Evolutionary conservation across 1,284 basidiomycete genomes (phyloP).

Genomic region (Pulveroboletus sp.): DNA sequence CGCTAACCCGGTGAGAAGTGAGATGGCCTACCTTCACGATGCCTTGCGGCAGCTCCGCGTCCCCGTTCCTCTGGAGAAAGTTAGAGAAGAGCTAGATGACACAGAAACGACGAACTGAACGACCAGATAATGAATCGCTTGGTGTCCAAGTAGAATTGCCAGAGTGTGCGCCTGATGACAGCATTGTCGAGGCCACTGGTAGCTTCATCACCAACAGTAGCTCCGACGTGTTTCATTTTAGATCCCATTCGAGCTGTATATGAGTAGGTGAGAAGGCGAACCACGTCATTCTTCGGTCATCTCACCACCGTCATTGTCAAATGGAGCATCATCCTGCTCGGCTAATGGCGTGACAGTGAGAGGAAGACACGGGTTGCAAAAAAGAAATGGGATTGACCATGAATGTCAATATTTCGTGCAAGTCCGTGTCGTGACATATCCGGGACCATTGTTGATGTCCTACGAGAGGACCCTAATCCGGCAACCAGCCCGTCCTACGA

Average conservation of each 20-base stretch:
- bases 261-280: constrained; percentile 32
- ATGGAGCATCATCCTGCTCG: constrained; percentile 72
- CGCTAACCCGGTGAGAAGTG: constrained; percentile 27
- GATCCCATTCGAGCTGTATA: constrained; percentile 70
- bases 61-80: constrained; percentile 57
- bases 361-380: not conserved
- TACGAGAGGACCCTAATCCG: not conserved
- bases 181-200: constrained; percentile 70
- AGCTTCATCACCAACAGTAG: constrained; percentile 66
- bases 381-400: constrained; percentile 53
- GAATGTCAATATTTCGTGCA: constrained; percentile 86
- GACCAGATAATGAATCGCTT: constrained; percentile 77
- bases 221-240: constrained; percentile 67
- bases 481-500: too few relatives aligned
- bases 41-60: constrained; percentile 53
- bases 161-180: constrained; percentile 80
- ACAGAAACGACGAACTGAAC: constrained; percentile 50
- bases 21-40: constrained; percentile 79
- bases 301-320: constrained; percentile 71
- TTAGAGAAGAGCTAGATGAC: not conserved
- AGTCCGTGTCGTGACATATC: constrained; percentile 87
- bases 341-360: constrained; percentile 44
- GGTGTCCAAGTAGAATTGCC: constrained; percentile 89
- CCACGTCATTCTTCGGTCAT: constrained; percentile 73
- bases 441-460: not conserved